Conservation (phyloP, 805 yeast genomes). For the Blastobotrys peoriensis region DNA sequence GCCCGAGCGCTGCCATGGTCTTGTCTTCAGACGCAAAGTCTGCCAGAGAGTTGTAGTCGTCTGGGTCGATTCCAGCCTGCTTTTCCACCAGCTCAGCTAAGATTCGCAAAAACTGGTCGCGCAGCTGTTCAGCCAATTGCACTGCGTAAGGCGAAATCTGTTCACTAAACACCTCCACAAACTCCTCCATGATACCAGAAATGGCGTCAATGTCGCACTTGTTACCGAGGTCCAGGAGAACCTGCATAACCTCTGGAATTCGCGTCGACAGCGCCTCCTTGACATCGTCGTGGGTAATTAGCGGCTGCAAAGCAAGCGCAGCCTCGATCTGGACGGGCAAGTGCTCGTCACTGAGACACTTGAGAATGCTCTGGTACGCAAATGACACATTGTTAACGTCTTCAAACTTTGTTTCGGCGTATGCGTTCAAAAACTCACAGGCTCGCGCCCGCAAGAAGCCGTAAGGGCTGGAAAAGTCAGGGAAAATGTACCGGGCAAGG, state of each 20-base stretch:
- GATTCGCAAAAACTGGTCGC: slow-evolving; percentile 65
- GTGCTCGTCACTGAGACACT: slow-evolving; percentile 42
- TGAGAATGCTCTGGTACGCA: slow-evolving; percentile 34
- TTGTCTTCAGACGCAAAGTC: slow-evolving; percentile 53
- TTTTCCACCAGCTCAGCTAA: slow-evolving; percentile 62
- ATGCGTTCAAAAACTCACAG: slow-evolving; percentile 43
- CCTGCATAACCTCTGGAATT: slow-evolving; percentile 78
- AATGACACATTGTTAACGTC: slow-evolving; percentile 62
- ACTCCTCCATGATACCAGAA: slow-evolving; percentile 89
- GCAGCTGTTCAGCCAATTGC: slow-evolving; percentile 49
- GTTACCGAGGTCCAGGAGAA: slow-evolving; percentile 64
- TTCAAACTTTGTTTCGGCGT: slow-evolving; percentile 56
- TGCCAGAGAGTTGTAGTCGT: slow-evolving; percentile 30
- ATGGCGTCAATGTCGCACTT: slow-evolving; percentile 82
- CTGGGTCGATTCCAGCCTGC: slow-evolving; percentile 38
- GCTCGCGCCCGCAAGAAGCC: slow-evolving; percentile 64
- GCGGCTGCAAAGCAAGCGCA: slow-evolving; percentile 79
- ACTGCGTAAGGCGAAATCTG: slow-evolving; percentile 88
- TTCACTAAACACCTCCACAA: slow-evolving; percentile 81
- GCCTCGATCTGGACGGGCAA: slow-evolving; percentile 80
- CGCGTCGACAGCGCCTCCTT: slow-evolving; percentile 60
- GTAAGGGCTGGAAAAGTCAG: slow-evolving; percentile 58
- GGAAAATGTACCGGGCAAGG: slow-evolving; percentile 57
- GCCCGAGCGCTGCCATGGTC: slow-evolving; percentile 74
- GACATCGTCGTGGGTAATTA: slow-evolving; percentile 58